Evolutionary conservation across 768 basidiomycete species (phyloP).

Genomic region (Macrocybe gigantea): DNA sequence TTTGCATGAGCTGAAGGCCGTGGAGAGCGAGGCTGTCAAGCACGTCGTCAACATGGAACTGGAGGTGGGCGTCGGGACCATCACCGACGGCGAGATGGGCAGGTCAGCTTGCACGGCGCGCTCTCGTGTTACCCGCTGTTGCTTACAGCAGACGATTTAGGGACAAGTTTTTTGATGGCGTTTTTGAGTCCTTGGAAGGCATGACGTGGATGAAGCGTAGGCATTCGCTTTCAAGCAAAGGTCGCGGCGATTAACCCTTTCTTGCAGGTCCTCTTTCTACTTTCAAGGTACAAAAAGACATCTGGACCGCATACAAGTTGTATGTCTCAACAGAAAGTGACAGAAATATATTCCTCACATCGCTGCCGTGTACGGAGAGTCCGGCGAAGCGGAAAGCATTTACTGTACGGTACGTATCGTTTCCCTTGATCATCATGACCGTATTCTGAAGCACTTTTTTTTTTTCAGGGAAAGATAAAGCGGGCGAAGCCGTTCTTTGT

Average conservation of each 20-base stretch:
- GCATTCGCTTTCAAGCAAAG: background rate
- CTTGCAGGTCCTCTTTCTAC: slow-evolving; percentile 32
- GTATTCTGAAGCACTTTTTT: slow-evolving; percentile 10
- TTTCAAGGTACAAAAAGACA: slow-evolving; percentile 34
- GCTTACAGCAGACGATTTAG: slow-evolving; percentile 18
- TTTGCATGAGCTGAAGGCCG: slow-evolving; percentile 31
- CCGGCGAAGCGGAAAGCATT: slow-evolving; percentile 31
- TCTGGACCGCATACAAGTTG: background rate
- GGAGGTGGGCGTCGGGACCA: slow-evolving; percentile 46
- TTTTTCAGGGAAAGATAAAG: slow-evolving; percentile 50
- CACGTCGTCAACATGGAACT: slow-evolving; percentile 46
- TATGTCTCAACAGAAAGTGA: slow-evolving; percentile 1
- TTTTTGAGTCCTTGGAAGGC: slow-evolving; percentile 58
- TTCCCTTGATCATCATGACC: background rate
- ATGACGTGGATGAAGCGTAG: slow-evolving; percentile 25
- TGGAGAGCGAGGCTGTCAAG: slow-evolving; percentile 47
- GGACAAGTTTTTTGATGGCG: slow-evolving; percentile 53
- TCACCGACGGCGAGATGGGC: slow-evolving; percentile 53
- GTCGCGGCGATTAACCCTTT: background rate
- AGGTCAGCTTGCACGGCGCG: slow-evolving; percentile 13
- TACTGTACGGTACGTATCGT: slow-evolving; percentile 34
- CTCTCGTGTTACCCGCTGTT: background rate
- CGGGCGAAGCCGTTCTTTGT: slow-evolving; percentile 54
- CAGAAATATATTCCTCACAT: slow-evolving; percentile 41
- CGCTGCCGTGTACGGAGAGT: slow-evolving; percentile 22